Conservation (phyloP, 305 asterid species). For the Caryopteris hybrid region DNA sequence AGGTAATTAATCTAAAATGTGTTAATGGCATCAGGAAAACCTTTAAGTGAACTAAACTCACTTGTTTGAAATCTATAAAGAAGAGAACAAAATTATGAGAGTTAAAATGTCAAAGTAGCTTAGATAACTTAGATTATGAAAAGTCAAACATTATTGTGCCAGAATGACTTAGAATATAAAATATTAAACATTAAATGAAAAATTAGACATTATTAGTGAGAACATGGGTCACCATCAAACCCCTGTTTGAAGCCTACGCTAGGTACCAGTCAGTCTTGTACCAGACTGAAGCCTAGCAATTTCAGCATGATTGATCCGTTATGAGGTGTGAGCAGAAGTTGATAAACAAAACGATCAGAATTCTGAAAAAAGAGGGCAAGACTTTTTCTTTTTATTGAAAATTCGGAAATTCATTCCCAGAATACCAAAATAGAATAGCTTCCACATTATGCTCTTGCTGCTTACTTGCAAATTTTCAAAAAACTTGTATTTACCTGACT, state of each 20-base stretch:
- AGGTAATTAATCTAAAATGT: too few species aligned
- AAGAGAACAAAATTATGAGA: too few species aligned
- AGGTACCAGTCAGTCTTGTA: neutral
- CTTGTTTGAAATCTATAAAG: neutral
- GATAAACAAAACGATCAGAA: neutral
- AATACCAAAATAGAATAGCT: neutral
- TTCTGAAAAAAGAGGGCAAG: neutral
- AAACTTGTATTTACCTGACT: constrained; percentile 55
- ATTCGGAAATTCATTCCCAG: neutral
- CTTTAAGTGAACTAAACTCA: neutral
- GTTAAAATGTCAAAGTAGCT: neutral
- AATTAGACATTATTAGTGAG: too few species aligned
- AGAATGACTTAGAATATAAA: too few species aligned
- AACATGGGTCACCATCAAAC: neutral
- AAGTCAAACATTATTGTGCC: too few species aligned
- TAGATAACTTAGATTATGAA: too few species aligned
- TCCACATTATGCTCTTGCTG: neutral
- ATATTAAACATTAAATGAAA: too few species aligned
- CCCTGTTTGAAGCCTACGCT: neutral
- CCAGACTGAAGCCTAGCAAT: neutral
- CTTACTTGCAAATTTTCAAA: neutral
- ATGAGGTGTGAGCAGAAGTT: neutral
- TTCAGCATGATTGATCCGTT: neutral
- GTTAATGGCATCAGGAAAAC: neutral
- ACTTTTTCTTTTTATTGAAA: neutral